Conservation (phyloP, 2,329 filamentous ascomycete species). For the Myriosclerotinia duriaeana region DNA sequence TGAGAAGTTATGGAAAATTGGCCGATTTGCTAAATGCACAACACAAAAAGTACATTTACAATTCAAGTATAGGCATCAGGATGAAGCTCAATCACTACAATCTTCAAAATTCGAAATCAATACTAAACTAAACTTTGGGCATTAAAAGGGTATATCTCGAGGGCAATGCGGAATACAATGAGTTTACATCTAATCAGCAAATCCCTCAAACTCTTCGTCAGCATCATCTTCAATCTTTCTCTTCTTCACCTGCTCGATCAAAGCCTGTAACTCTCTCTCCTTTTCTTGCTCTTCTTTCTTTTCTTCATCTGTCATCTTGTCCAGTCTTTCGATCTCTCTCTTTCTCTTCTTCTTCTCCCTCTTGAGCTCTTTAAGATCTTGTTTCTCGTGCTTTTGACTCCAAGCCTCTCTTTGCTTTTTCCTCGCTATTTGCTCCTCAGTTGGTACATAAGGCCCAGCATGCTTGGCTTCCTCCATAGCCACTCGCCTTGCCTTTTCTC, state of each 20-base stretch:
- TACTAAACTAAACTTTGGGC: neutral
- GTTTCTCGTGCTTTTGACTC: slow-evolving; percentile 68
- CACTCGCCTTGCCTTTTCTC: slow-evolving; percentile 63
- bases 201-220: slow-evolving; percentile 41
- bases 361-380: slow-evolving; percentile 60
- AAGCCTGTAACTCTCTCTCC: slow-evolving; percentile 59
- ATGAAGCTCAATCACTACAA: neutral
- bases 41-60: neutral
- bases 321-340: slow-evolving; percentile 61
- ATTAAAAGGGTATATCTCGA: slow-evolving; percentile 2
- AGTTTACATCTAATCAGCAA: slow-evolving; percentile 35
- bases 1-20: neutral
- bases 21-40: neutral
- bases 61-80: neutral
- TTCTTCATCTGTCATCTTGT: slow-evolving; percentile 70
- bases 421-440: slow-evolving; percentile 52
- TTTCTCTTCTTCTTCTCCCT: slow-evolving; percentile 64
- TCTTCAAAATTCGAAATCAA: neutral
- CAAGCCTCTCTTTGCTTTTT: slow-evolving; percentile 66
- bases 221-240: slow-evolving; percentile 45
- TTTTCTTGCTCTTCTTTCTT: slow-evolving; percentile 58
- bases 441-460: slow-evolving; percentile 42
- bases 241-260: slow-evolving; percentile 64
- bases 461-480: slow-evolving; percentile 53
- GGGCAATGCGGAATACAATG: slow-evolving; percentile 38